Evolutionary conservation across 2,329 filamentous ascomycete genomes (phyloP).

Genomic region (Neocucurbitaria cava): DNA sequence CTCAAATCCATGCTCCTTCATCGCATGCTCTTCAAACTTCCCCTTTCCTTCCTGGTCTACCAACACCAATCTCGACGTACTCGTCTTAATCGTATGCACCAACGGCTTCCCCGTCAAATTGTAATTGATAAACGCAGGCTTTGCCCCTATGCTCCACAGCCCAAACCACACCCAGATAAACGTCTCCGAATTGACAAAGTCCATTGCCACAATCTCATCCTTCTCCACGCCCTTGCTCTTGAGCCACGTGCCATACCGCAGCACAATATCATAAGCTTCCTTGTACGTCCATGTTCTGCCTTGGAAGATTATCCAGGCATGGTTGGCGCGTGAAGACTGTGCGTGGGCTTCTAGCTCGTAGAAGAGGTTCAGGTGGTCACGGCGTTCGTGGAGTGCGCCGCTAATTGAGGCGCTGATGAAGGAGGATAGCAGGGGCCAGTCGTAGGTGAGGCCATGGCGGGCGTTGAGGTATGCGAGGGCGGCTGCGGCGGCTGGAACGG

Average conservation of each 20-base stretch:
- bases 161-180: conserved; percentile 50
- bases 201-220: conserved; percentile 49
- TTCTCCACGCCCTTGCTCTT: conserved; percentile 43
- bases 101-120: conserved; percentile 47
- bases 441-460: conserved; percentile 70
- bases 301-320: conserved; percentile 43
- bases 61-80: conserved; percentile 62
- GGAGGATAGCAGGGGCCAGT: conserved; percentile 65
- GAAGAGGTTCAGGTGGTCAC: conserved; percentile 67
- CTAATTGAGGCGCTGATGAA: conserved; percentile 57
- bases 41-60: conserved; percentile 60
- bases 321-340: conserved; percentile 31
- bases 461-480: conserved; percentile 70
- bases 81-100: conserved; percentile 63
- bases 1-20: conserved; percentile 40
- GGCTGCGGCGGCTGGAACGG: conserved; percentile 45
- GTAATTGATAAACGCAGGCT: conserved; percentile 50
- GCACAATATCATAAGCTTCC: conserved; percentile 42
- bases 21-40: conserved; percentile 35
- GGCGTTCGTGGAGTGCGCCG: conserved; percentile 58
- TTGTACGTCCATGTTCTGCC: conserved; percentile 44
- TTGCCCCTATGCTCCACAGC: conserved; percentile 47
- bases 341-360: conserved; percentile 45
- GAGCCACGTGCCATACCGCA: conserved; percentile 48
- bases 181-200: conserved; percentile 45